A percentile compares a stretch with the other conserved stretches of the same genome.
Evolutionary conservation across 768 basidiomycete species (phyloP).

Genomic region (Leucocoprinus sp.): DNA sequence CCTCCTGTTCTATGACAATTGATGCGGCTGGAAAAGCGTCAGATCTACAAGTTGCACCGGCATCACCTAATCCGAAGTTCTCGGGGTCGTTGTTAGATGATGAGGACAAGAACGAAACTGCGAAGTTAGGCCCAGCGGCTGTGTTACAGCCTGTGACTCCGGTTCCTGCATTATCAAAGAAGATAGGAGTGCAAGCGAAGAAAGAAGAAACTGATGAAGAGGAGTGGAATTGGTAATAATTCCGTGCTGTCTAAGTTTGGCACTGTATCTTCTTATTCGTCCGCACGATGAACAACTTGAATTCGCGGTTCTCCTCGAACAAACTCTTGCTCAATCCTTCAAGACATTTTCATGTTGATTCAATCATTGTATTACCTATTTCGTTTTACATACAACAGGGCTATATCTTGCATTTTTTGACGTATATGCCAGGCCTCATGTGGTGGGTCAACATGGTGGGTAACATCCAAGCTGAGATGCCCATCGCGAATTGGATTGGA

Average conservation of each 20-base stretch:
- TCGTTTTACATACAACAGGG: too few relatives aligned
- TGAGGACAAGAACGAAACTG: constrained; percentile 20
- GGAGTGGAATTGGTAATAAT: constrained; percentile 51
- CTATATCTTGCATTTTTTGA: too few relatives aligned
- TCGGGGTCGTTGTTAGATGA: constrained; percentile 14
- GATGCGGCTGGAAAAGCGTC: not conserved
- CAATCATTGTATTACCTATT: too few relatives aligned
- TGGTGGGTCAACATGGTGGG: too few relatives aligned
- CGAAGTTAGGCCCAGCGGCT: constrained; percentile 12
- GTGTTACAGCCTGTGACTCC: constrained; percentile 19
- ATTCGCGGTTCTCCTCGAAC: too few relatives aligned
- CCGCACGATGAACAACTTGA: too few relatives aligned
- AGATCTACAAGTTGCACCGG: constrained; percentile 11
- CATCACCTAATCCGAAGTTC: constrained; percentile 14
- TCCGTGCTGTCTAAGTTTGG: not conserved
- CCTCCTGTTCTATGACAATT: not conserved
- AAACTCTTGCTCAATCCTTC: too few relatives aligned
- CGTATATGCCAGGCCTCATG: too few relatives aligned
- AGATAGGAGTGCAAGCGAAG: constrained; percentile 1
- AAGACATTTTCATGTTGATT: too few relatives aligned
- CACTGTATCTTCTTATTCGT: too few relatives aligned
- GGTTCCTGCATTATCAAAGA: constrained; percentile 6
- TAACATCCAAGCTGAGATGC: too few relatives aligned
- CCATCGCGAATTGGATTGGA: too few relatives aligned
- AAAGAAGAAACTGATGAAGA: constrained; percentile 35